Percentiles rank a stretch among this genome's conserved stretches.
Evolutionary conservation across 1,284 basidiomycete genomes (phyloP).

Genomic region (Cryptococcus hybrid): DNA sequence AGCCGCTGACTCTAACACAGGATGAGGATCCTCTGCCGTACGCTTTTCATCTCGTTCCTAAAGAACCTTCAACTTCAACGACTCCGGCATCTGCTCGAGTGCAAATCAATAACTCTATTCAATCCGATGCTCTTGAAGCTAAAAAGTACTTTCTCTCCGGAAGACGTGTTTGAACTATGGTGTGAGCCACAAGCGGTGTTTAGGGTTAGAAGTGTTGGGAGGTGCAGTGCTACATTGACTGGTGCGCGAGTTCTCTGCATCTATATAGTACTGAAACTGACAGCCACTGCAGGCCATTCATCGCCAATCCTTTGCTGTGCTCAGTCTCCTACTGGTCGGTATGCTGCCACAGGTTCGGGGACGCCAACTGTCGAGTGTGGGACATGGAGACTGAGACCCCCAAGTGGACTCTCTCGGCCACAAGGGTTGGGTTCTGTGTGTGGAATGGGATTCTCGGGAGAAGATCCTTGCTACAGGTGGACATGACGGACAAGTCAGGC

Average conservation of each 20-base stretch:
- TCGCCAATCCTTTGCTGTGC: slow-evolving; percentile 93
- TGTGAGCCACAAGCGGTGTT: slow-evolving; percentile 97
- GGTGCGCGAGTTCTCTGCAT: slow-evolving; percentile 53
- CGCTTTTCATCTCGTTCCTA: slow-evolving; percentile 72
- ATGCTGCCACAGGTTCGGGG: slow-evolving; percentile 88
- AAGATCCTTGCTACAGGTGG: slow-evolving; percentile 87
- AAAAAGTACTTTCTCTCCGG: slow-evolving; percentile 62
- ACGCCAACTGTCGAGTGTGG: slow-evolving; percentile 91
- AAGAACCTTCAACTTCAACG: slow-evolving; percentile 44
- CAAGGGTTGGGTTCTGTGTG: slow-evolving; percentile 92
- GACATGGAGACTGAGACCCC: slow-evolving; percentile 92
- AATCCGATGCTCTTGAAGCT: slow-evolving; percentile 64
- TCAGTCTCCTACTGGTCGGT: slow-evolving; percentile 87
- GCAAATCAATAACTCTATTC: slow-evolving; percentile 75
- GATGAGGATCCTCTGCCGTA: slow-evolving; percentile 86
- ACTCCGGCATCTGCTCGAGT: slow-evolving; percentile 61
- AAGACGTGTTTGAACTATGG: slow-evolving; percentile 80
- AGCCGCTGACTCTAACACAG: slow-evolving; percentile 47
- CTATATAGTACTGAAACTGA: neutral
- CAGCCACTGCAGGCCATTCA: slow-evolving; percentile 64
- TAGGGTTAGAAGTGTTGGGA: slow-evolving; percentile 84
- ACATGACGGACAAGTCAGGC: slow-evolving; percentile 79
- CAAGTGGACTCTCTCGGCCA: slow-evolving; percentile 71
- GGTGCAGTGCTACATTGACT: slow-evolving; percentile 88
- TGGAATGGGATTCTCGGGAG: slow-evolving; percentile 95